Percentiles rank a stretch among this genome's conserved stretches.
Evolutionary conservation across 2,329 filamentous ascomycete genomes (phyloP).

Genomic region (Colletotrichum spaethianum): DNA sequence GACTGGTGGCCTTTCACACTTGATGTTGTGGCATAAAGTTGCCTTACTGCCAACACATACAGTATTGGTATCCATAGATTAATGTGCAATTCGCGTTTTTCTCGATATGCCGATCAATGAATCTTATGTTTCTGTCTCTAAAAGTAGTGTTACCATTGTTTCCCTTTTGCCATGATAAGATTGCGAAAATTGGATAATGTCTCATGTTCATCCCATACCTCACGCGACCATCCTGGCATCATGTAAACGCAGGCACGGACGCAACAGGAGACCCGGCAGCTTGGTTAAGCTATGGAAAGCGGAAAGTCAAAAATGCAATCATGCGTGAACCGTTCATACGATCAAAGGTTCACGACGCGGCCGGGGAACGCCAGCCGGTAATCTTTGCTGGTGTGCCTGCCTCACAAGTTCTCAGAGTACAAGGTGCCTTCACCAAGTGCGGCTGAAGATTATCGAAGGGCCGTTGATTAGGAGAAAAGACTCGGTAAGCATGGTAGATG

Average conservation of each 20-base stretch:
- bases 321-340: not conserved
- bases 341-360: not conserved
- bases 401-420: not conserved
- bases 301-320: constrained; percentile 14
- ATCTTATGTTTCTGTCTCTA: not conserved
- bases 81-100: not conserved
- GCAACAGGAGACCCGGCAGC: not conserved
- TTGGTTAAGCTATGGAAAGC: not conserved
- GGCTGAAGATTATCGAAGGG: not conserved
- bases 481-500: not conserved
- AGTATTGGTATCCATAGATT: not conserved
- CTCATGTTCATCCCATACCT: not conserved
- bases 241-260: not conserved
- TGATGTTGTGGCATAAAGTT: not conserved
- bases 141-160: not conserved
- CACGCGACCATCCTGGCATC: no score
- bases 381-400: not conserved
- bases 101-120: no score
- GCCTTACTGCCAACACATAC: not conserved
- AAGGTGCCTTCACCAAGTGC: not conserved
- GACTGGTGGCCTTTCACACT: not conserved
- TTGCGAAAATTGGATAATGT: not conserved
- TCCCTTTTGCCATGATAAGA: not conserved
- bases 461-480: not conserved
- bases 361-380: constrained; percentile 7